These are phyloP conservation scores for Skeletonema costatum DNA, from an alignment of 108 stramenopile genomes.

Conservation along the genomic window DNA sequence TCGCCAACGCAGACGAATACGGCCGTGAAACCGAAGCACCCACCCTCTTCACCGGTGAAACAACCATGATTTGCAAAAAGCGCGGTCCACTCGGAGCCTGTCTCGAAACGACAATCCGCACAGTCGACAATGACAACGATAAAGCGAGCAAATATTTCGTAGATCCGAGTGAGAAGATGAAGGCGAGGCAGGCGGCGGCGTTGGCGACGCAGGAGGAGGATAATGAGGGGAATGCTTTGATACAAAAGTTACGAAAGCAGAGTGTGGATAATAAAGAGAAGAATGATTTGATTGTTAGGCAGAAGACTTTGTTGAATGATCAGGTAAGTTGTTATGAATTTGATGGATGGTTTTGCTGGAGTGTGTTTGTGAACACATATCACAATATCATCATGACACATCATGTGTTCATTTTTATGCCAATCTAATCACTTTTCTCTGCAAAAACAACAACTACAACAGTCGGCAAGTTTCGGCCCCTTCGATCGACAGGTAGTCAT, in stretches of 20 bases:
- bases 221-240: slow-evolving; percentile 67
- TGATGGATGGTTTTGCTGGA: neutral
- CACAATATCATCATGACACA: neutral
- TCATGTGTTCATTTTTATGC: neutral
- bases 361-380: neutral
- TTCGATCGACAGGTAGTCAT: slow-evolving; percentile 80
- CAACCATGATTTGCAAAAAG: slow-evolving; percentile 80
- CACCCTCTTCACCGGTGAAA: slow-evolving; percentile 86
- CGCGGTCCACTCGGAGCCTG: slow-evolving; percentile 86
- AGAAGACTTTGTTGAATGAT: slow-evolving; percentile 79
- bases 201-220: slow-evolving; percentile 29
- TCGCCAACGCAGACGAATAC: slow-evolving; percentile 73
- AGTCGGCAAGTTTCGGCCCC: slow-evolving; percentile 79
- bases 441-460: neutral
- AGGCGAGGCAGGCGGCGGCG: slow-evolving; percentile 39
- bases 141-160: slow-evolving; percentile 71
- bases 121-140: slow-evolving; percentile 82
- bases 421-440: neutral
- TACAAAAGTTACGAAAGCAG: slow-evolving; percentile 67
- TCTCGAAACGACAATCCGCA: slow-evolving; percentile 66
- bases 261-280: slow-evolving; percentile 79
- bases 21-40: slow-evolving; percentile 79
- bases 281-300: slow-evolving; percentile 67
- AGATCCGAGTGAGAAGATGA: slow-evolving; percentile 55
- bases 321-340: slow-evolving; percentile 40